Evolutionary conservation across 805 yeast species (phyloP), one percentile per base, ranked within the genome.

Genomic region (Starmera quercuum): DNA sequence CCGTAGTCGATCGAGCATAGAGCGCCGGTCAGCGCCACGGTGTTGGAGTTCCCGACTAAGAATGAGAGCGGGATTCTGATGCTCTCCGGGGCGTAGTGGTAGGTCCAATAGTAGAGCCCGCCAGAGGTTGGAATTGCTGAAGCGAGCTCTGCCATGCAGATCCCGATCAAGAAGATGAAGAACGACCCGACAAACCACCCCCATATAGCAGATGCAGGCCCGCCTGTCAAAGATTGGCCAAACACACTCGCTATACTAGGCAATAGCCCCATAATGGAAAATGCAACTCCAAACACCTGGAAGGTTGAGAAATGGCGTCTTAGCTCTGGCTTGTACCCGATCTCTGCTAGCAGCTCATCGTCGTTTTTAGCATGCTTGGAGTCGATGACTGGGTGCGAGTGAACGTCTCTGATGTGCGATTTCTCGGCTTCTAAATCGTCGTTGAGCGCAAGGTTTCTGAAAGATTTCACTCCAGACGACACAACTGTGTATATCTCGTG

Each of bases 121-220:
- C 88, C 88, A 15, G 82, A 72, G 1, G 88, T 80, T 19, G 90
- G 88, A 42, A 77, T 70, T 1, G 86, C 71, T 24, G 79, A 69
- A 1, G 81, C 83, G 40, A 78, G 54, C 46, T 78, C 81, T 6
- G 83, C 65, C 76, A 82, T 71, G 13, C 80, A 64, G 7, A 70
- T 41, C 13, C 85, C 86, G n/a, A 76, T 68, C 8, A 64, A 49
- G 35, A 78, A 48, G 36, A 80, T 75, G 44, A 77, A 73, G 9
- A 63, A 38, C 5, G 76, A 67, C 22, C 83, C 67, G 12, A 75
- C 47, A 30, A 76, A 54, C 88, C 90, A 82, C 31, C 84, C 82
- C 88, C 88, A 81, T 3, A 78, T 63, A 36, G 77, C 64, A 11
- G 56, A 44, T 8, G 68, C 75, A 0, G 83, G 76, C 4, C 87